Base-by-base conservation (phyloP, 306 rosid genomes). In the Begonia fuchsioides region DNA sequence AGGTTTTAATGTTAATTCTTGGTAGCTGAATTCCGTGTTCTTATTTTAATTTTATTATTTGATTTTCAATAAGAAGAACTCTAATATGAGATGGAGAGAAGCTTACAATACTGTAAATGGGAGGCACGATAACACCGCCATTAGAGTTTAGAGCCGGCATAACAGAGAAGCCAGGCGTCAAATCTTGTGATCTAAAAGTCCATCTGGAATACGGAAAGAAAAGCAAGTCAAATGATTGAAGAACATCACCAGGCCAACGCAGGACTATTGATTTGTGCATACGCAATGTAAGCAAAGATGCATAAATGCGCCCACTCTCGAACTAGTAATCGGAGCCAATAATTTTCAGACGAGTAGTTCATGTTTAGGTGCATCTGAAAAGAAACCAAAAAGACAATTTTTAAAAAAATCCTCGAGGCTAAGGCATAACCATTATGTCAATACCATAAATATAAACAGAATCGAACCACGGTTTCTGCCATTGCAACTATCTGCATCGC, bases 401-500 rank as follows among this genome's bases (percentile, higher is more conserved):
- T n/a, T n/a, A 44, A 55, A 49, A 38, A 58, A 35, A 18, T 50
- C 50, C 41, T 43, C n/a, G 18, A 38, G 38, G 13, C 44, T 20
- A 19, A 52, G 17, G 32, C 38, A 26, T 43, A 26, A 18, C n/a
- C 43, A 40, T 32, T 39, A 53, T 15, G 9, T 20, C 5, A 18
- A 9, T 10, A 18, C 9, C 16, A 46, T 13, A n/a, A 2, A 40
- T 3, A 8, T 20, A 39, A 20, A 44, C 48, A 48, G 17, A 47
- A 67, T 58, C 63, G 44, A 77, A 92, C 96, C 98, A 77, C 53
- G 49, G 77, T 83, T 72, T 85, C 98, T 32, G 86, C 93, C 68
- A 68, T 61, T 49, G 96, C 98, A 47, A 92, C 87, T 41, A 92
- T 77, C 80, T 92, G 98, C 98, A 92, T 92, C 47, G 93, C 87